A percentile compares a stretch with the other conserved stretches of the same genome.
Conservation (phyloP, 2,329 filamentous ascomycete species). For the Colletotrichum navitas region DNA sequence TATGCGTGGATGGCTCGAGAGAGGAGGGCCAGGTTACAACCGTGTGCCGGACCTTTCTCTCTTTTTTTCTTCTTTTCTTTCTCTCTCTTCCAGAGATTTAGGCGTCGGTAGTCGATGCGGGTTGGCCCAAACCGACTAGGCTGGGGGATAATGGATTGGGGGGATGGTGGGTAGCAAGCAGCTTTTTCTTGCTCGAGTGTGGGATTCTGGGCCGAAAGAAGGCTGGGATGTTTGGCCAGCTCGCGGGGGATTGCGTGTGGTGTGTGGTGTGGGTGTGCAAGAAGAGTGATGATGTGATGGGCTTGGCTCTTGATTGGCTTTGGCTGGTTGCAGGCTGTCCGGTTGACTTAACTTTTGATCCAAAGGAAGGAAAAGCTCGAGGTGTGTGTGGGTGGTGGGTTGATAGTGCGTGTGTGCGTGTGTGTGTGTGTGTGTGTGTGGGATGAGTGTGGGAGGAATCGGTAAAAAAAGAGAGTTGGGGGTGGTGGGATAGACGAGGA, state of each 20-base stretch:
- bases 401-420: neutral
- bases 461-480: neutral
- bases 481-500: conserved; percentile 23
- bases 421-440: conserved; percentile 12
- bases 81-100: neutral
- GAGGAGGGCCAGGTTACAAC: conserved; percentile 14
- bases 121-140: conserved; percentile 19
- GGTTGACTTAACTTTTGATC: conserved; percentile 37
- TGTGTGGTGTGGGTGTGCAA: conserved; percentile 31
- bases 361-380: conserved; percentile 11
- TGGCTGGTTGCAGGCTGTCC: conserved; percentile 23
- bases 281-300: conserved; percentile 40
- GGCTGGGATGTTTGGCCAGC: conserved; percentile 29
- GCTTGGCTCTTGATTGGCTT: conserved; percentile 27
- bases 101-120: conserved; percentile 35
- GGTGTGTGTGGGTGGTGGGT: conserved; percentile 20
- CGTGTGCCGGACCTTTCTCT: conserved; percentile 12
- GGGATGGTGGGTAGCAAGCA: conserved; percentile 27
- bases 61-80: neutral
- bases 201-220: conserved; percentile 33
- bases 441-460: conserved; percentile 32
- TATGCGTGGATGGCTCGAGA: conserved; percentile 35
- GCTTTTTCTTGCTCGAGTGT: conserved; percentile 31
- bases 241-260: conserved; percentile 13
- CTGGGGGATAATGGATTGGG: conserved; percentile 29